Evolutionary conservation across 495 filamentous ascomycete species (phyloP).

Genomic region (Neurospora discreta): DNA sequence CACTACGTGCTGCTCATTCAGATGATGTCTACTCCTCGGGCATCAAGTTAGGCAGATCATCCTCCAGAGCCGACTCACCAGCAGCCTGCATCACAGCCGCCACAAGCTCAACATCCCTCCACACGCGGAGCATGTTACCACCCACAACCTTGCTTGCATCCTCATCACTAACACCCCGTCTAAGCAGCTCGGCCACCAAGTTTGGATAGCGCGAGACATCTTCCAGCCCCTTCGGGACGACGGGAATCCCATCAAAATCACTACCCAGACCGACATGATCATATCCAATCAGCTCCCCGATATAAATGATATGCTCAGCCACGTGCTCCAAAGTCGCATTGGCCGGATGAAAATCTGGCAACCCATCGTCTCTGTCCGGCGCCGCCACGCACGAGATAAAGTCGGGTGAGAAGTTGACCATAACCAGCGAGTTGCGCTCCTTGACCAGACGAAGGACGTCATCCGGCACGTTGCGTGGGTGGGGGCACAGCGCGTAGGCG

Average conservation of each 20-base stretch:
- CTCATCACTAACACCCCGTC: slow-evolving; percentile 52
- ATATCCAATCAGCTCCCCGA: slow-evolving; percentile 58
- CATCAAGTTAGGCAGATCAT: slow-evolving; percentile 27
- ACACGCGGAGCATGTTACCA: slow-evolving; percentile 65
- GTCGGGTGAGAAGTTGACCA: slow-evolving; percentile 69
- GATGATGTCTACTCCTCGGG: neutral
- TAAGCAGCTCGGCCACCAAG: slow-evolving; percentile 62
- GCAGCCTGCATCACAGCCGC: slow-evolving; percentile 47
- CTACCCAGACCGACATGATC: slow-evolving; percentile 65
- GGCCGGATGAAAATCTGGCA: slow-evolving; percentile 43
- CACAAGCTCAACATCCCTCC: slow-evolving; percentile 58
- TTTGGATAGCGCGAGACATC: slow-evolving; percentile 81
- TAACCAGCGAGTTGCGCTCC: slow-evolving; percentile 50
- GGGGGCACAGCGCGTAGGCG: slow-evolving; percentile 54
- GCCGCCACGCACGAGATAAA: slow-evolving; percentile 60
- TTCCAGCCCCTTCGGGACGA: slow-evolving; percentile 49
- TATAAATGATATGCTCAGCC: slow-evolving; percentile 59
- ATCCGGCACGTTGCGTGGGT: slow-evolving; percentile 64
- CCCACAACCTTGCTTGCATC: slow-evolving; percentile 60
- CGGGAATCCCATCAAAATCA: slow-evolving; percentile 60
- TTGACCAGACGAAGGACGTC: slow-evolving; percentile 55
- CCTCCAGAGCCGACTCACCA: slow-evolving; percentile 53
- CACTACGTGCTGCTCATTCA: neutral
- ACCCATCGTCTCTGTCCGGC: slow-evolving; percentile 45
- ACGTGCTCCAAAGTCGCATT: slow-evolving; percentile 74